Percentiles rank a stretch among this genome's conserved stretches.
These are phyloP conservation scores for Volvox africanus DNA, from an alignment of 139 green algal species.

Conservation along the genomic window DNA sequence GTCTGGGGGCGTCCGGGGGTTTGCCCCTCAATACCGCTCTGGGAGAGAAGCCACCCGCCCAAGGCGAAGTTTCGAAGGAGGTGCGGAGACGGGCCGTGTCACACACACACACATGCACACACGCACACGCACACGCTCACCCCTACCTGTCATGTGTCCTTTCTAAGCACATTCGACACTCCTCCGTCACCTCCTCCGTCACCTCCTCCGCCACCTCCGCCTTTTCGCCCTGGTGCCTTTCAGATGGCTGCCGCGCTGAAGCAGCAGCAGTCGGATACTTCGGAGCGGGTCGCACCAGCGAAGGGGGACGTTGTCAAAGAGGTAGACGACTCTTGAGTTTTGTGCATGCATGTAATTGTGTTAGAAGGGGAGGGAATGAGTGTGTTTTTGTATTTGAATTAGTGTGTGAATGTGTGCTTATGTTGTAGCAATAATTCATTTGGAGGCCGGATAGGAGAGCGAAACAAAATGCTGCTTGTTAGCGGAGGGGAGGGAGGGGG, in stretches of 20 bases:
- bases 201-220: too few relatives aligned
- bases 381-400: neutral
- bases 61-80: constrained; percentile 33
- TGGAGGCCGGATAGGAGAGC: too few relatives aligned
- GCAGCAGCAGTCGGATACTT: constrained; percentile 46
- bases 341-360: too few relatives aligned
- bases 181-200: neutral
- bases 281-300: neutral
- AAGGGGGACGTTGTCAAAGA: neutral
- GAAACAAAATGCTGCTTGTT: too few relatives aligned
- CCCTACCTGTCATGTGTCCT: too few relatives aligned
- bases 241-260: constrained; percentile 39
- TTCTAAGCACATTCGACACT: too few relatives aligned
- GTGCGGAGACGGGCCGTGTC: neutral
- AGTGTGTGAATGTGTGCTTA: neutral
- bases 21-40: constrained; percentile 29
- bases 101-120: too few relatives aligned
- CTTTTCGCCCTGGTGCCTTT: neutral
- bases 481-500: too few relatives aligned
- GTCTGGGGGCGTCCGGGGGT: too few relatives aligned
- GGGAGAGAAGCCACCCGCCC: constrained; percentile 6
- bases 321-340: too few relatives aligned
- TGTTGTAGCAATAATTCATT: neutral
- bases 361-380: neutral
- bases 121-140: too few relatives aligned